Evolutionary conservation across 2,329 filamentous ascomycete species (phyloP).

Genomic region (Calonectria multiphialidica): DNA sequence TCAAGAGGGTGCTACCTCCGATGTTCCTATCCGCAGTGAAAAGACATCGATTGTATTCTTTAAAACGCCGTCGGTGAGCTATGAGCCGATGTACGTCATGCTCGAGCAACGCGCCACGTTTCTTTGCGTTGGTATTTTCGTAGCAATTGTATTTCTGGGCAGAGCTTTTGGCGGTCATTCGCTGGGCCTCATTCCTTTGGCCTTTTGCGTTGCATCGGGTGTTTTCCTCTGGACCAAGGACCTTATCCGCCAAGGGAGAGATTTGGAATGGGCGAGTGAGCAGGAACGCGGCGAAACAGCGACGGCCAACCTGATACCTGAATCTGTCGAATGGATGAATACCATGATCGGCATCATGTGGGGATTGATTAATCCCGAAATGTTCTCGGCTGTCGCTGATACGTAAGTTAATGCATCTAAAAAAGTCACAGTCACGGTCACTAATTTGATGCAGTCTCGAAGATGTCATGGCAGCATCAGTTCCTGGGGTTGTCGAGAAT

Average conservation of each 20-base stretch:
- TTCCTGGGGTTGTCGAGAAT: constrained; percentile 91
- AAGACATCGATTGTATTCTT: constrained; percentile 98
- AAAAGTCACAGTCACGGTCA: accelerated
- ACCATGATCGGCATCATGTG: constrained; percentile 86
- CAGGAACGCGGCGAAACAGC: constrained; percentile 87
- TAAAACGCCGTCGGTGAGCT: constrained; percentile 90
- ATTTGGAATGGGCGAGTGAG: constrained; percentile 90
- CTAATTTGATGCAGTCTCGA: constrained; percentile 50
- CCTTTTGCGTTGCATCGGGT: constrained; percentile 77
- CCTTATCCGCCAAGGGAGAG: constrained; percentile 82
- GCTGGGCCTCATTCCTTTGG: constrained; percentile 81
- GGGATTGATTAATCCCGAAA: constrained; percentile 94
- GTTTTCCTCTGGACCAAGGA: constrained; percentile 94
- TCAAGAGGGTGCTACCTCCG: constrained; percentile 84
- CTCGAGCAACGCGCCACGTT: constrained; percentile 81
- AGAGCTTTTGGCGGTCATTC: constrained; percentile 83
- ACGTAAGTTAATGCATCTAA: constrained; percentile 58
- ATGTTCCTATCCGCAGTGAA: constrained; percentile 95
- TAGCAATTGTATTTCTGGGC: constrained; percentile 81
- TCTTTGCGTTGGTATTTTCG: constrained; percentile 77
- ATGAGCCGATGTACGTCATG: constrained; percentile 85
- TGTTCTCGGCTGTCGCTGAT: constrained; percentile 93
- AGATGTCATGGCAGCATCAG: constrained; percentile 96
- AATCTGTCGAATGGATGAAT: constrained; percentile 97
- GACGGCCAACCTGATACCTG: constrained; percentile 88